These are phyloP conservation scores for Solanum clarkiae DNA, from an alignment of 257 asterid species.

Conservation along the genomic window DNA sequence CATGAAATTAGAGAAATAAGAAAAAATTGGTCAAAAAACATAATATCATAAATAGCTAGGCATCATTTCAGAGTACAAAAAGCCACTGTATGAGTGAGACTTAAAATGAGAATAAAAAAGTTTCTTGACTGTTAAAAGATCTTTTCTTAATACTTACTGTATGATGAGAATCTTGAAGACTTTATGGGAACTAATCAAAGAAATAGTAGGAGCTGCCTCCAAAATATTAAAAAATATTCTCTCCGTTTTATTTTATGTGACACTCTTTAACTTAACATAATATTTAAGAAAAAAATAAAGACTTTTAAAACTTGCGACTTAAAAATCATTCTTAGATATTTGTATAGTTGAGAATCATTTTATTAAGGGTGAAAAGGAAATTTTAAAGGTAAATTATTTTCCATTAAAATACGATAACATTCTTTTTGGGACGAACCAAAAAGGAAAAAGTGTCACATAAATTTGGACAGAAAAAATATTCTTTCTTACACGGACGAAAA, in stretches of 20 bases:
- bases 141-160: not conserved
- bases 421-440: too few species aligned
- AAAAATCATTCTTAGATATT: too few species aligned
- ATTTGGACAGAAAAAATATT: too few species aligned
- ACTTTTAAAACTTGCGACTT: too few species aligned
- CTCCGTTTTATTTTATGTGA: too few species aligned
- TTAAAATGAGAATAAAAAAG: not conserved
- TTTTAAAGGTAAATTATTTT: too few species aligned
- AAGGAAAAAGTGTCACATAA: too few species aligned
- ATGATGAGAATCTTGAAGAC: not conserved
- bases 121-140: not conserved
- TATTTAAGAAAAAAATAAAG: too few species aligned
- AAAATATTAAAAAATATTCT: not conserved
- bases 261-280: accelerated
- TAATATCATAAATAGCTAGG: not conserved
- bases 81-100: not conserved
- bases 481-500: too few species aligned
- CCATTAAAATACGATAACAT: too few species aligned
- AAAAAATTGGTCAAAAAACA: not conserved
- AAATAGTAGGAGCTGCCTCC: not conserved
- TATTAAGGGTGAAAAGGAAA: too few species aligned
- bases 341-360: too few species aligned
- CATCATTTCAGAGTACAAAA: not conserved
- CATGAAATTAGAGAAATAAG: not conserved
- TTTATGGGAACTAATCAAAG: not conserved